A percentile compares a stretch with the other conserved stretches of the same genome.
phyloP scores from a whole-genome alignment of 2,329 filamentous ascomycete species.

The Ophiocordyceps robertsii region DNA sequence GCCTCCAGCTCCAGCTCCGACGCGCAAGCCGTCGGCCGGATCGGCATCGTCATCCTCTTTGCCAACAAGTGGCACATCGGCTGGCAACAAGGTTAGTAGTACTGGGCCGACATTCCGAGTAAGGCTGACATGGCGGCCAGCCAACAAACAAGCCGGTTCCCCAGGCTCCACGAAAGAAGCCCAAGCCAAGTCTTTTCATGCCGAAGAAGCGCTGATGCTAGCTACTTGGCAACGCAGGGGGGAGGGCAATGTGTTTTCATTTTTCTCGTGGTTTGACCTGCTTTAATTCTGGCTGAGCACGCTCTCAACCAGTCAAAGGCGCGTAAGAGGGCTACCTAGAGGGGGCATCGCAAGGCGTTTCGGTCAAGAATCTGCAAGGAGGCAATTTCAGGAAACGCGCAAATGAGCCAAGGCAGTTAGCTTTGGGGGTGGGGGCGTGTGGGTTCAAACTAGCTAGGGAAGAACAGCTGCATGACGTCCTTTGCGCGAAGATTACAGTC shows the following conservation, averaged over 20 bases:
- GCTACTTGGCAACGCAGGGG: not conserved
- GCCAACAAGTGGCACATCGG: constrained; percentile 4
- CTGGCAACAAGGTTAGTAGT: constrained; percentile 8
- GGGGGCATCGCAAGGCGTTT: constrained; percentile 1
- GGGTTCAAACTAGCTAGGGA: too few species aligned
- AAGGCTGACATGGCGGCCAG: not conserved
- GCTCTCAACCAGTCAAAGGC: not conserved
- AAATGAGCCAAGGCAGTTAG: not conserved
- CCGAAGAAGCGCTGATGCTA: constrained; percentile 8
- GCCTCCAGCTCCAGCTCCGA: constrained; percentile 13
- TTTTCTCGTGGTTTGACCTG: not conserved
- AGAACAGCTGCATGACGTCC: too few species aligned
- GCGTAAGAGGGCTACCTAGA: not conserved
- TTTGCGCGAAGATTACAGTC: too few species aligned
- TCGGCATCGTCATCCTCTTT: constrained; percentile 8
- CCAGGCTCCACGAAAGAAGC: constrained; percentile 5
- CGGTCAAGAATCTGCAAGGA: not conserved
- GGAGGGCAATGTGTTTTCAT: not conserved
- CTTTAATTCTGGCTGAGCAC: not conserved
- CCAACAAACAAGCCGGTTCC: constrained; percentile 1
- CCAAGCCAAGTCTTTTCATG: constrained; percentile 10
- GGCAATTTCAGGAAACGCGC: not conserved
- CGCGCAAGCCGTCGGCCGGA: constrained; percentile 9
- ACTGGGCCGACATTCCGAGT: not conserved
- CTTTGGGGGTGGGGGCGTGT: not conserved